Evolutionary conservation across 345 rosid genomes (phyloP).

Genomic region (Eucalyptus fibrosa): DNA sequence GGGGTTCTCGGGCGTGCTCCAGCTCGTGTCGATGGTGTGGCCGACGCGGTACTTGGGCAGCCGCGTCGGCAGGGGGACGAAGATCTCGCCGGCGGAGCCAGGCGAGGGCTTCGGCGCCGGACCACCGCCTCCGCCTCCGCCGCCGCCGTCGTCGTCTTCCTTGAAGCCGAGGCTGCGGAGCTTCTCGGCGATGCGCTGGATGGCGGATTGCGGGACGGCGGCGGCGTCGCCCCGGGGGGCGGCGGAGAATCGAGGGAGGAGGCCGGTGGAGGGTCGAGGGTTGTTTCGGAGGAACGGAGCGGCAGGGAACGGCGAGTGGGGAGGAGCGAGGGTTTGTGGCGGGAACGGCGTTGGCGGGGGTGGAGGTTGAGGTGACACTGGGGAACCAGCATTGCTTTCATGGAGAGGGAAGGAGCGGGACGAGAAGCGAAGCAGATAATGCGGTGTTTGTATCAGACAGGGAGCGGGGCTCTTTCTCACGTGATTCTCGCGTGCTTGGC

Average conservation of each 20-base stretch:
- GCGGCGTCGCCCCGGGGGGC: conserved; percentile 12
- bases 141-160: conserved; percentile 9
- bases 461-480: neutral
- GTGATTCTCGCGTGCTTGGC: neutral
- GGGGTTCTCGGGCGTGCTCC: conserved; percentile 89
- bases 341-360: conserved; percentile 3
- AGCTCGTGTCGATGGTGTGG: conserved; percentile 85
- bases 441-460: neutral
- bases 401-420: neutral
- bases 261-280: conserved; percentile 2
- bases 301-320: neutral
- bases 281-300: neutral
- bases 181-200: conserved; percentile 85
- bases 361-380: neutral
- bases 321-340: neutral
- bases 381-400: neutral
- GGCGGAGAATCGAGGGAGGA: conserved; percentile 13
- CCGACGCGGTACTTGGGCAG: conserved; percentile 73
- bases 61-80: conserved; percentile 54
- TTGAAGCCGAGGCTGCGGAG: conserved; percentile 82
- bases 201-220: conserved; percentile 52
- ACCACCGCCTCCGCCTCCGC: neutral
- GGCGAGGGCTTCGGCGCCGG: neutral
- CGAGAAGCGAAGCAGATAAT: too few species aligned
- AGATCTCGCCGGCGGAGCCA: conserved; percentile 55